phyloP scores from a whole-genome alignment of 1,139 yeast genomes.

The Magnusiomyces suaveolens region DNA sequence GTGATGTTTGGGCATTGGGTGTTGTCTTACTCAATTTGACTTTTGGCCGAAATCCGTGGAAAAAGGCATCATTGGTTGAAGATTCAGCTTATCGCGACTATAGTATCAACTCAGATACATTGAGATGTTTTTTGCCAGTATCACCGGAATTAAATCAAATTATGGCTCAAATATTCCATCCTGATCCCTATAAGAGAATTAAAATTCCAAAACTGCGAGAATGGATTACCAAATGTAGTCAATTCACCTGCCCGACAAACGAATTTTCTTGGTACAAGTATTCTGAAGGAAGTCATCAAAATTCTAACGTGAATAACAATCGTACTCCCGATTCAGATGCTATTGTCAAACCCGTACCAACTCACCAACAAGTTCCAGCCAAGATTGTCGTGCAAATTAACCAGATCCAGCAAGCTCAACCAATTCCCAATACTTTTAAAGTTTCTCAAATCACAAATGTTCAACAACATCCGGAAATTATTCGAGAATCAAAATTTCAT shows the following conservation, averaged over 20 bases:
- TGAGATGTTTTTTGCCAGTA: constrained; percentile 58
- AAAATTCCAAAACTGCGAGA: constrained; percentile 38
- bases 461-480: not conserved
- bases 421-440: not conserved
- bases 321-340: not conserved
- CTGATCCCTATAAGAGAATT: constrained; percentile 59
- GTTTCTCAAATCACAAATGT: not conserved
- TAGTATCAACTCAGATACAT: constrained; percentile 39
- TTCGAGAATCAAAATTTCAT: not conserved
- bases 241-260: constrained; percentile 1
- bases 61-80: constrained; percentile 55
- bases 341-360: no score
- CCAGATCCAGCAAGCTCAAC: not conserved
- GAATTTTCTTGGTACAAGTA: constrained; percentile 13
- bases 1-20: constrained; percentile 81
- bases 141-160: constrained; percentile 51
- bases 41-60: constrained; percentile 88
- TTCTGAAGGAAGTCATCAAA: not conserved
- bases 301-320: not conserved
- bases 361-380: no score
- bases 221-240: constrained; percentile 19
- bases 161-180: constrained; percentile 44
- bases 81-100: constrained; percentile 49
- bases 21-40: constrained; percentile 69
- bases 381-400: not conserved